Evolutionary conservation across 495 filamentous ascomycete species (phyloP).

Genomic region (Darksidea phi): DNA sequence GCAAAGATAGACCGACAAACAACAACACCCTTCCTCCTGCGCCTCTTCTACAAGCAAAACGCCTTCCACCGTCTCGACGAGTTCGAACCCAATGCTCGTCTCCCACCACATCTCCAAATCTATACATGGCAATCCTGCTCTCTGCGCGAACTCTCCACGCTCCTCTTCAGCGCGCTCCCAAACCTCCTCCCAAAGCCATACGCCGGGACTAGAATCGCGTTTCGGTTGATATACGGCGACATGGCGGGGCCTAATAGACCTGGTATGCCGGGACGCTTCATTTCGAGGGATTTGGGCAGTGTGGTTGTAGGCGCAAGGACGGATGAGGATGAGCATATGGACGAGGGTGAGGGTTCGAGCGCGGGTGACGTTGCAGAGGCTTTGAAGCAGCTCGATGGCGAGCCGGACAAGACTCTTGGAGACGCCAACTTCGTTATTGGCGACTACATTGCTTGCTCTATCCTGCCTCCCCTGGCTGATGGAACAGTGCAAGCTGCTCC

Average conservation of each 20-base stretch:
- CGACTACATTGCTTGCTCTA: conserved; percentile 79
- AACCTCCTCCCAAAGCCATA: conserved; percentile 68
- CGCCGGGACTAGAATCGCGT: conserved; percentile 78
- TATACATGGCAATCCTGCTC: conserved; percentile 88
- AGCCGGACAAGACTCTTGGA: conserved; percentile 68
- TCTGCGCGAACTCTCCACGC: conserved; percentile 75
- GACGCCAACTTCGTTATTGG: conserved; percentile 82
- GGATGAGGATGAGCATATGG: conserved; percentile 27
- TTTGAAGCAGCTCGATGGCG: conserved; percentile 48
- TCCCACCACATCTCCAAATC: conserved; percentile 72
- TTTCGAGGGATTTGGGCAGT: conserved; percentile 74
- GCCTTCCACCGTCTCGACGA: conserved; percentile 72
- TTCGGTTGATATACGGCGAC: conserved; percentile 84
- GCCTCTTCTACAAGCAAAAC: conserved; percentile 78
- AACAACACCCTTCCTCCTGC: conserved; percentile 84
- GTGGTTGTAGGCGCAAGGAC: conserved; percentile 67
- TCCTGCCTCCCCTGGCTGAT: conserved; percentile 70
- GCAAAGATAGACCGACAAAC: conserved; percentile 66
- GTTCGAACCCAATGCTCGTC: conserved; percentile 54
- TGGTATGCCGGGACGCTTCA: conserved; percentile 50
- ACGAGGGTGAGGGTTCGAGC: conserved; percentile 16
- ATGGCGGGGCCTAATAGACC: conserved; percentile 53
- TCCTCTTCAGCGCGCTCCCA: conserved; percentile 67
- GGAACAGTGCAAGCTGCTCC: conserved; percentile 66
- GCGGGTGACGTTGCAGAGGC: conserved; percentile 13